A percentile compares a stretch with the other conserved stretches of the same genome.
These are phyloP conservation scores for Colletotrichum tabaci DNA, from an alignment of 2,329 filamentous ascomycete genomes.

Conservation along the genomic window DNA sequence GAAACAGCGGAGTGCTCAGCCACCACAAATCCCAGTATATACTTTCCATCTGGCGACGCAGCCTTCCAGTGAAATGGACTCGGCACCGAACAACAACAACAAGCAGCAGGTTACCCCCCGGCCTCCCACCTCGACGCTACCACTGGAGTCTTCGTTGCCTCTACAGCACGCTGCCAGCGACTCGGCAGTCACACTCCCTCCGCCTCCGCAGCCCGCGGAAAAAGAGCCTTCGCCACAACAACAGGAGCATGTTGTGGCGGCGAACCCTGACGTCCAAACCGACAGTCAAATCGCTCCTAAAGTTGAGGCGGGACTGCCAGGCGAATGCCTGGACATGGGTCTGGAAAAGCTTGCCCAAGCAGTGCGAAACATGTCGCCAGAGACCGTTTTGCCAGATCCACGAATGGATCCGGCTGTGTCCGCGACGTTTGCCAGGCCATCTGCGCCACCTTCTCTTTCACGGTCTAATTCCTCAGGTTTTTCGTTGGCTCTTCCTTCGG, in stretches of 20 bases:
- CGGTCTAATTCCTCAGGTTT: slow-evolving; percentile 47
- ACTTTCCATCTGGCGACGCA: slow-evolving; percentile 54
- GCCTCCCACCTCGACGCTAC: slow-evolving; percentile 21
- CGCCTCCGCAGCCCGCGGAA: slow-evolving; percentile 36
- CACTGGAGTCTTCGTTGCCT: slow-evolving; percentile 19
- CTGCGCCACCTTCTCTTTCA: slow-evolving; percentile 23
- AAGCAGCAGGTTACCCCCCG: slow-evolving; percentile 13
- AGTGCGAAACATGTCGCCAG: slow-evolving; percentile 6
- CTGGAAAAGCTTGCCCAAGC: slow-evolving; percentile 33
- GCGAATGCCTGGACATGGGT: slow-evolving; percentile 25
- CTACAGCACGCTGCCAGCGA: slow-evolving; percentile 20
- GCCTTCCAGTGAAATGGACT: slow-evolving; percentile 36
- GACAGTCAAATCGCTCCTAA: slow-evolving; percentile 33
- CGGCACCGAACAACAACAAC: slow-evolving; percentile 3
- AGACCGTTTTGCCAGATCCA: slow-evolving; percentile 20
- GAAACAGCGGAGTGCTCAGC: slow-evolving; percentile 49
- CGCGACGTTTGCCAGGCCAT: slow-evolving; percentile 27
- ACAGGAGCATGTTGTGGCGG: slow-evolving; percentile 44
- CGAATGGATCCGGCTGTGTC: background rate
- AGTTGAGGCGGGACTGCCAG: slow-evolving; percentile 5
- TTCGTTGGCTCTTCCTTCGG: slow-evolving; percentile 50
- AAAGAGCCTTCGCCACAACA: slow-evolving; percentile 44
- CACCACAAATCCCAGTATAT: slow-evolving; percentile 57
- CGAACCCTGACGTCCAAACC: slow-evolving; percentile 27
- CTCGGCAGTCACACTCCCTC: slow-evolving; percentile 9